phyloP scores from a whole-genome alignment of 495 filamentous ascomycete genomes.

The Neurospora tetraspora region DNA sequence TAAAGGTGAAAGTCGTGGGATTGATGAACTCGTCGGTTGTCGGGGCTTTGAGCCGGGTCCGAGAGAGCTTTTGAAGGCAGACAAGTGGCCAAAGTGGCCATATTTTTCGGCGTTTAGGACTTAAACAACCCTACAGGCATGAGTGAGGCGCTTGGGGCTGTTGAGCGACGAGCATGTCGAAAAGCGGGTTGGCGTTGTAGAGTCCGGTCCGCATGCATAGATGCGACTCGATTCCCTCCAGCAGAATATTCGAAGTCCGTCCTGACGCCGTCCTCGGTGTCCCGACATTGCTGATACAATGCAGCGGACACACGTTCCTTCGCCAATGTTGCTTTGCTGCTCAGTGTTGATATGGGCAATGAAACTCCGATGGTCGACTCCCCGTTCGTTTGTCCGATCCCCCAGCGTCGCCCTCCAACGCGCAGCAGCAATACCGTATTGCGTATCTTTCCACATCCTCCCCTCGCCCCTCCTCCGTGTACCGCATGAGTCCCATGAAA shows the following conservation, averaged over 20 bases:
- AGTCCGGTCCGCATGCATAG: background rate
- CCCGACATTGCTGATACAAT: background rate
- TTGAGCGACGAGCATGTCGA: background rate
- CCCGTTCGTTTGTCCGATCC: background rate
- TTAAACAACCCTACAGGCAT: background rate
- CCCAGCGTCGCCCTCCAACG: background rate
- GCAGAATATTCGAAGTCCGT: background rate
- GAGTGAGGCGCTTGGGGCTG: background rate
- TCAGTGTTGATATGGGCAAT: background rate
- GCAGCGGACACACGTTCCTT: background rate
- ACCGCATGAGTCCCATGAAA: background rate
- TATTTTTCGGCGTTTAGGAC: background rate
- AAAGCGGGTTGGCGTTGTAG: background rate
- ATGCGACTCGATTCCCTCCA: background rate
- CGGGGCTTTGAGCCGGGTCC: background rate
- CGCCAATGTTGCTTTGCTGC: background rate
- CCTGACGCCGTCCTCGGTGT: background rate
- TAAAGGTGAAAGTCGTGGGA: background rate
- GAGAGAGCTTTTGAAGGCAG: background rate
- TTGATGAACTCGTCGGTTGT: background rate
- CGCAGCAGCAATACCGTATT: background rate
- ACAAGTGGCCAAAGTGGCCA: background rate
- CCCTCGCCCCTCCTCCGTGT: background rate
- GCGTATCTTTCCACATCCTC: background rate
- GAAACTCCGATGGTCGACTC: background rate